Evolutionary conservation across 2,329 filamentous ascomycete genomes (phyloP).

Genomic region (Talaromyces sp.): DNA sequence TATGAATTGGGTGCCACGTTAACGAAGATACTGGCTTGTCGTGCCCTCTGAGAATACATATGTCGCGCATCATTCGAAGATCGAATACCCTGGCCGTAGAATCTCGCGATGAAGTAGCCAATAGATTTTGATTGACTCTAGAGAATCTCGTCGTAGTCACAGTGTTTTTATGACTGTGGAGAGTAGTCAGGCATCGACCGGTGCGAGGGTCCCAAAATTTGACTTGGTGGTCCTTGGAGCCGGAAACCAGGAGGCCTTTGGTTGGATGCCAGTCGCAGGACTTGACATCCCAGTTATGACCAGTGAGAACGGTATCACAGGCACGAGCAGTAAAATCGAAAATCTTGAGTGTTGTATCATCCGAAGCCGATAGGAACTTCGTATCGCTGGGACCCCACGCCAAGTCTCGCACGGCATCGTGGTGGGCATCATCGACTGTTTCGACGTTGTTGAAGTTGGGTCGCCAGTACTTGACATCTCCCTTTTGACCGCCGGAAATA

Average conservation of each 20-base stretch:
- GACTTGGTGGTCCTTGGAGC: conserved; percentile 94
- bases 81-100: conserved; percentile 92
- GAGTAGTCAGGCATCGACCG: conserved; percentile 80
- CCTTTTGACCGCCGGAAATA: conserved; percentile 89
- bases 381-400: conserved; percentile 90
- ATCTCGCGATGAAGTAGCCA: conserved; percentile 89
- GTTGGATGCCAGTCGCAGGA: conserved; percentile 96
- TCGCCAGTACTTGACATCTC: conserved; percentile 96
- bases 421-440: conserved; percentile 77
- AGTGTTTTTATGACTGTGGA: conserved; percentile 96
- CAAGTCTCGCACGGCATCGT: conserved; percentile 82
- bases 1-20: conserved; percentile 88
- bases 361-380: conserved; percentile 93
- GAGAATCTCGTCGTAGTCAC: conserved; percentile 92
- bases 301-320: conserved; percentile 76
- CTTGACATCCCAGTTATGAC: conserved; percentile 98
- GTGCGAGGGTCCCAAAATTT: conserved; percentile 98
- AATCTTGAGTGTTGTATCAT: conserved; percentile 89
- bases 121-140: conserved; percentile 70
- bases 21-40: conserved; percentile 94
- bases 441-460: conserved; percentile 99
- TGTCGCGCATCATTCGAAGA: conserved; percentile 95
- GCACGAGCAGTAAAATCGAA: conserved; percentile 88
- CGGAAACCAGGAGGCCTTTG: conserved; percentile 89
- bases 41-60: conserved; percentile 85